Evolutionary conservation across 768 basidiomycete genomes (phyloP).

Genomic region (Agaricus blazei): DNA sequence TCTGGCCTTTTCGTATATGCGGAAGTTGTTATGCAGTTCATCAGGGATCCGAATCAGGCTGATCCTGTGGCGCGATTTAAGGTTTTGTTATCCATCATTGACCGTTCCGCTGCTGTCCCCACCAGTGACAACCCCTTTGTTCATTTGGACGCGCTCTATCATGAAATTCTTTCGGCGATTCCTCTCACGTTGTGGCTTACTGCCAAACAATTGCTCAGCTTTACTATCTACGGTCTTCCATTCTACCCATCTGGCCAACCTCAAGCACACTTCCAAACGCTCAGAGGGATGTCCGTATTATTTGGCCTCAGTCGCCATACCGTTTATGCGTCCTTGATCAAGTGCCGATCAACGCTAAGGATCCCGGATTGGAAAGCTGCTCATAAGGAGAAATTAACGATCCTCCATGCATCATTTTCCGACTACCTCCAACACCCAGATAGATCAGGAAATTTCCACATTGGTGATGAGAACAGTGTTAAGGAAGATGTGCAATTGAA

Average conservation of each 20-base stretch:
- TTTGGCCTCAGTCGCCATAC: background rate
- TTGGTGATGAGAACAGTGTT: no score
- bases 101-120: background rate
- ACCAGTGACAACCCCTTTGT: background rate
- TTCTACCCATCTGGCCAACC: no score
- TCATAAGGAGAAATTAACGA: background rate
- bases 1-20: background rate
- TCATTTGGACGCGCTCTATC: background rate
- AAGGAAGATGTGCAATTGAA: no score
- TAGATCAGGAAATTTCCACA: no score
- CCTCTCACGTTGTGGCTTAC: background rate
- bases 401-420: constrained; percentile 33
- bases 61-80: background rate
- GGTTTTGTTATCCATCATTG: background rate
- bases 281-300: background rate
- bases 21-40: background rate
- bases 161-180: background rate
- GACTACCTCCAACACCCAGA: background rate
- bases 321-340: background rate
- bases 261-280: no score
- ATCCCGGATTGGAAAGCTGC: background rate
- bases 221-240: no score
- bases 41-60: background rate
- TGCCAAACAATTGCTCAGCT: background rate
- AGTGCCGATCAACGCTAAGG: background rate